These are phyloP conservation scores for Trichoderma arundinaceum DNA, from an alignment of 2,329 filamentous ascomycete species.

Conservation along the genomic window DNA sequence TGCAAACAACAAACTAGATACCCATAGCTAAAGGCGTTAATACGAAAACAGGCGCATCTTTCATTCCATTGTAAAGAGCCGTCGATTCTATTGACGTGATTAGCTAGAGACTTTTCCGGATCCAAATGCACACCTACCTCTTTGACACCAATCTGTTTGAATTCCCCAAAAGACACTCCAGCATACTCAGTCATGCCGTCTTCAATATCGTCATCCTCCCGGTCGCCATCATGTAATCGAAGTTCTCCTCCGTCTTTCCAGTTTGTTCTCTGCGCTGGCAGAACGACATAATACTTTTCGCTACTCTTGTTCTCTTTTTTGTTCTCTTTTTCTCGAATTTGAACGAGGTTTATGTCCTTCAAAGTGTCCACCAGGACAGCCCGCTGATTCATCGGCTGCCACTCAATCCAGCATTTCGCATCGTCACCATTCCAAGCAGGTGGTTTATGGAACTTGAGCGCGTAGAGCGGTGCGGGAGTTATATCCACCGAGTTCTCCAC, in stretches of 20 bases:
- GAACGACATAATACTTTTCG: background rate
- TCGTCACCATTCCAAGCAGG: background rate
- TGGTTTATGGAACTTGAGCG: slow-evolving; percentile 8
- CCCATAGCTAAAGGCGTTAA: too few relatives aligned
- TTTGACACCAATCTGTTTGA: background rate
- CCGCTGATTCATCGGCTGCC: background rate
- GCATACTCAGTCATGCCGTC: slow-evolving; percentile 15
- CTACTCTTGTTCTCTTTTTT: background rate
- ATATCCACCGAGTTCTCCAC: too few relatives aligned
- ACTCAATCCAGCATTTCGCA: slow-evolving; percentile 18
- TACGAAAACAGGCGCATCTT: background rate
- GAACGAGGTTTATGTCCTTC: slow-evolving; percentile 6
- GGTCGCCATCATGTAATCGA: slow-evolving; percentile 1
- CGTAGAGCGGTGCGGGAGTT: slow-evolving; percentile 1
- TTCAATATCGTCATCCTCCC: slow-evolving; percentile 10
- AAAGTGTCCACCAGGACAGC: slow-evolving; percentile 9
- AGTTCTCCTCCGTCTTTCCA: background rate
- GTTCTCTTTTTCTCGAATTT: background rate
- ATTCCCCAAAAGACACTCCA: slow-evolving; percentile 22
- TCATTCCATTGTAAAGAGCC: background rate
- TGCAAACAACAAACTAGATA: too few relatives aligned
- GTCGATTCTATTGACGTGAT: background rate
- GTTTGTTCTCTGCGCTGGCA: background rate
- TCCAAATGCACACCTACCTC: background rate
- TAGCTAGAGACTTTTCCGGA: background rate